Base-by-base conservation (phyloP, 2,329 filamentous ascomycete genomes). In the Colletotrichum zoysiae region DNA sequence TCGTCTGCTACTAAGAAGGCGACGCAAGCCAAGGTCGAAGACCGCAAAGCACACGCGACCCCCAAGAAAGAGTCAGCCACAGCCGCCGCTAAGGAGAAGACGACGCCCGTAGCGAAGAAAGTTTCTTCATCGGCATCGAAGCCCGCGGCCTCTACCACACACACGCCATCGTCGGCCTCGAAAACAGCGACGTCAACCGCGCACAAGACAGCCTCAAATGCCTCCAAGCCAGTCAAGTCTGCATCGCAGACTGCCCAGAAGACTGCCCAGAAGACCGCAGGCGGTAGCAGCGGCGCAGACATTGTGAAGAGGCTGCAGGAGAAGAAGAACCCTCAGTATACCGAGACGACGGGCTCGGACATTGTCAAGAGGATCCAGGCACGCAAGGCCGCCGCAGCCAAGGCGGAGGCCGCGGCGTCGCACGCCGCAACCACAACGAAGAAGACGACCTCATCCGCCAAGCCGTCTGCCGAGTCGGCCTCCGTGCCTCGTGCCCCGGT, bases 341-440 rank as follows among this genome's bases (percentile, higher is more conserved):
- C 70, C 0, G 44, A 60, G 4, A 65, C 60, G 1, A 70, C 59
- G 0, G 70, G 70, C 2, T 48, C 53, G 2, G 70, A 72, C 8
- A 72, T 72, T 1, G 20, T 72, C 18, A 67, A 68, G 26, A 48
- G 70, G 8, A 72, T 72, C 7, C 65, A 72, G 2, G 66, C 44
- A 6, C 38, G 66, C 2, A 72, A 72, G 66, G 59, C 46, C 0
- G 58, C 65, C 3, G 60, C 60, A 3, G 68, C 68, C 3, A 61
- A 50, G 53, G 53, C 56, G 0, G 63, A 65, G 16, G 53, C 42
- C 2, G 42, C 63, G 11, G 6, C 35, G 0, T 40, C 55, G 1
- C 40, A 40, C 35, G 35, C 55, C 35, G 33, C 40, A 11, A 16
- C 55, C 35, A 26, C 55, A 4, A n/a, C 1, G 5, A 48, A 46